Conservation (phyloP, 805 yeast species). For the Cyberlindnera sargentensis region DNA sequence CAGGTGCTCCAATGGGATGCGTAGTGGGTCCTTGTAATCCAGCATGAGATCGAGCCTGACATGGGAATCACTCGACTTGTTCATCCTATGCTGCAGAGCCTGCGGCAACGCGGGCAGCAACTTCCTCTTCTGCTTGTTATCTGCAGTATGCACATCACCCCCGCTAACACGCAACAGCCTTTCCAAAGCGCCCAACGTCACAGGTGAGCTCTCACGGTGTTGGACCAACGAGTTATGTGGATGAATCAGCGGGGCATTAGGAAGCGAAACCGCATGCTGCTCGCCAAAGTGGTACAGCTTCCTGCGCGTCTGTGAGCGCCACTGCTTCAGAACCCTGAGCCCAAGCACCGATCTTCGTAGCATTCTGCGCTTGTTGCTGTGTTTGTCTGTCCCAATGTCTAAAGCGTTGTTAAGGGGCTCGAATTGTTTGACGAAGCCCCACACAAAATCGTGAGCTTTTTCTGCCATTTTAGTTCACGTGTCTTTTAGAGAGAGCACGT, state of each 20-base stretch:
- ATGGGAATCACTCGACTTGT: constrained; percentile 9
- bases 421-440: no score
- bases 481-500: no score
- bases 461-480: no score
- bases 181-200: not conserved
- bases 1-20: constrained; percentile 2
- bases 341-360: constrained; percentile 9
- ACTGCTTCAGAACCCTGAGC: constrained; percentile 3
- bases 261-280: not conserved
- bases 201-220: not conserved
- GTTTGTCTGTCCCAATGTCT: constrained; percentile 10
- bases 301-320: constrained; percentile 3
- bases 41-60: constrained; percentile 10
- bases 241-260: constrained; percentile 2
- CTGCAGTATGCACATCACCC: no score
- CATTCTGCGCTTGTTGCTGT: constrained; percentile 1
- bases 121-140: no score
- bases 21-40: constrained; percentile 6
- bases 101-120: not conserved
- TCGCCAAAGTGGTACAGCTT: constrained; percentile 12
- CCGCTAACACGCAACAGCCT: not conserved
- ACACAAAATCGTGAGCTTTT: no score
- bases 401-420: no score
- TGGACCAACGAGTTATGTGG: not conserved
- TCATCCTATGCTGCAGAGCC: not conserved